Base-by-base conservation (phyloP, 495 filamentous ascomycete genomes). In the Hypoxylon trugodes region DNA sequence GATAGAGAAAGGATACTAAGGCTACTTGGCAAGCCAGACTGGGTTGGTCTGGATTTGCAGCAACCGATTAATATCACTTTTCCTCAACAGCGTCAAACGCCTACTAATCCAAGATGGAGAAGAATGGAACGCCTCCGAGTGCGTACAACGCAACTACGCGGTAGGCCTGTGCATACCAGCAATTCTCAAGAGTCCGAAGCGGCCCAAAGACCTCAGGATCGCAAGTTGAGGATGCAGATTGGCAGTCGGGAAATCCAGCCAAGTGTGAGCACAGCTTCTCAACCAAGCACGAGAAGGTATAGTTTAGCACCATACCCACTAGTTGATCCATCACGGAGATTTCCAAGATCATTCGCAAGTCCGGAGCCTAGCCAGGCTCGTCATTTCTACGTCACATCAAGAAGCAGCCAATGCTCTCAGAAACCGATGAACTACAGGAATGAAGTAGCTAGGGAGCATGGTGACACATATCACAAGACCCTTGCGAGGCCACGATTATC, bases 241-340 rank as follows among this genome's bases (percentile, higher is more conserved):
- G 76, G 76, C 4, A 78, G 71, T 38, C 75, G 74, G 48, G 74
- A 74, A 30, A 75, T 70, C 46, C 59, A 57, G 2, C 59, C 70
- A 22, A 71, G 63, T 26, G 43, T 38, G 22, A 54, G 24, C 12
- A 59, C 51, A 25, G 12, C 40, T 10, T 66, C 64, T 6, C 61
- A 61, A n/a, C 22, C 26, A 33, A 60, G 48, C 32, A 46, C 5
- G 24, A 59, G 50, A 8, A 65, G 58, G 32, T 54, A 58, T 19
- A 66, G 42, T 33, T 18, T 58, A 6, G 42, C 38, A 16, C 22
- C 51, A 25, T 48, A 49, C 6, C 53, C 45, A 24, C 35, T 56
- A 9, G 21, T 45, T 7, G 43, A 36, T 25, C 60, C 55, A 19
- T 49, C 60, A 15, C 49, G 37, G 24, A 43, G 24, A 43, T 38